Evolutionary conservation across 1,284 basidiomycete species (phyloP).

Genomic region (Ceratobasidium papillatum): DNA sequence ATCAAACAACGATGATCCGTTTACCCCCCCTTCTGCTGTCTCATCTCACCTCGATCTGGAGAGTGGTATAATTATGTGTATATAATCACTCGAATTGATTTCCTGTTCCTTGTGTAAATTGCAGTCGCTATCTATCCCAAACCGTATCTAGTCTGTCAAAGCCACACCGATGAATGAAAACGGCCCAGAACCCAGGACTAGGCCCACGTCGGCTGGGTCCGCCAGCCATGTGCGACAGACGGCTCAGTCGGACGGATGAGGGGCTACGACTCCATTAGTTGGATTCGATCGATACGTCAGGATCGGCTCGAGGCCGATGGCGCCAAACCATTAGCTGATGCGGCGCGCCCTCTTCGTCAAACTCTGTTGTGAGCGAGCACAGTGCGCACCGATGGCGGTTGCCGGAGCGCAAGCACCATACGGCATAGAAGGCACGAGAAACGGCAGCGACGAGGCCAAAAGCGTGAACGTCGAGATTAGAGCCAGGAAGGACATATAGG

Average conservation of each 20-base stretch:
- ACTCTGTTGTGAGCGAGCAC: conserved; percentile 53
- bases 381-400: neutral
- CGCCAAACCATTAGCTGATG: conserved; percentile 45
- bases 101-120: neutral
- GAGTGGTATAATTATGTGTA: conserved; percentile 40
- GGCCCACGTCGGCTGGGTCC: neutral
- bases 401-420: neutral
- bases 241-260: neutral
- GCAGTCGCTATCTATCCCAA: conserved; percentile 24
- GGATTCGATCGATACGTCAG: conserved; percentile 24
- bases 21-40: neutral
- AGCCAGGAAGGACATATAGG: neutral
- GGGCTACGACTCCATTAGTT: conserved; percentile 19
- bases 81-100: conserved; percentile 36
- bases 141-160: conserved; percentile 7
- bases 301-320: neutral
- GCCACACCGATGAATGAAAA: conserved; percentile 13
- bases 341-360: conserved; percentile 68
- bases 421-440: conserved; percentile 16
- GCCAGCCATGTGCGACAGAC: neutral
- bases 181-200: neutral
- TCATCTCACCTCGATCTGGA: conserved; percentile 10
- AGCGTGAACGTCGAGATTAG: neutral
- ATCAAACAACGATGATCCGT: conserved; percentile 28
- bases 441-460: conserved; percentile 14